Conservation (phyloP, 805 yeast species). For the Torulaspora microellipsoides region DNA sequence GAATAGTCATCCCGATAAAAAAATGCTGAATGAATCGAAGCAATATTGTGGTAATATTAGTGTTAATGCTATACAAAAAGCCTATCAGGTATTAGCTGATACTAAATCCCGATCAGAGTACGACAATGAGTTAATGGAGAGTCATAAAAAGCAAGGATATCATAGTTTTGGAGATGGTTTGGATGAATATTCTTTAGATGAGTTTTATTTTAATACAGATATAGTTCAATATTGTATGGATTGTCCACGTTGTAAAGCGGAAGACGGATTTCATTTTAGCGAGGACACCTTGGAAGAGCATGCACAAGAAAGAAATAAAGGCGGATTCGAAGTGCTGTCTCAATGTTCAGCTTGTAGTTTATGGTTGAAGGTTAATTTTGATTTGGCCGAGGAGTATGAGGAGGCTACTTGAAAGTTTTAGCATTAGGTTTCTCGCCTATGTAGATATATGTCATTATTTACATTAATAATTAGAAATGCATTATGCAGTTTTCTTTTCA, state of each 20-base stretch:
- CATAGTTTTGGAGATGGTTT: constrained; percentile 57
- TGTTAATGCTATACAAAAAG: constrained; percentile 51
- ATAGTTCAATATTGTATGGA: constrained; percentile 38
- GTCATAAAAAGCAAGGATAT: constrained; percentile 33
- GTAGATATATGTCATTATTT: neutral
- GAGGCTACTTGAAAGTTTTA: neutral
- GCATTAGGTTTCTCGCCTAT: neutral
- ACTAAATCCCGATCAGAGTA: constrained; percentile 42
- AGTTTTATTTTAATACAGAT: constrained; percentile 44
- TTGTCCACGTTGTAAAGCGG: constrained; percentile 64
- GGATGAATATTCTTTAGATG: constrained; percentile 62
- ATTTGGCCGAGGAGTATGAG: constrained; percentile 33
- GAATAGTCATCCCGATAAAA: constrained; percentile 76
- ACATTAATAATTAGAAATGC: neutral
- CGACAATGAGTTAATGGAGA: constrained; percentile 42
- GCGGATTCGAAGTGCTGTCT: constrained; percentile 61
- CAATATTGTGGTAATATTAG: constrained; percentile 26
- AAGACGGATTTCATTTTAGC: constrained; percentile 50
- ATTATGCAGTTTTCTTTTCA: constrained; percentile 36
- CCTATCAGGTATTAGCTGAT: constrained; percentile 55
- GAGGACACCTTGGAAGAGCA: constrained; percentile 58
- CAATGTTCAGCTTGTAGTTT: constrained; percentile 83
- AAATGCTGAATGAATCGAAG: constrained; percentile 1
- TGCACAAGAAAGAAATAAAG: constrained; percentile 36
- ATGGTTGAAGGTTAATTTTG: constrained; percentile 74